Evolutionary conservation across 2,329 filamentous ascomycete species (phyloP), one percentile per base, ranked within the genome.

Genomic region (Sarocladium oryzae): DNA sequence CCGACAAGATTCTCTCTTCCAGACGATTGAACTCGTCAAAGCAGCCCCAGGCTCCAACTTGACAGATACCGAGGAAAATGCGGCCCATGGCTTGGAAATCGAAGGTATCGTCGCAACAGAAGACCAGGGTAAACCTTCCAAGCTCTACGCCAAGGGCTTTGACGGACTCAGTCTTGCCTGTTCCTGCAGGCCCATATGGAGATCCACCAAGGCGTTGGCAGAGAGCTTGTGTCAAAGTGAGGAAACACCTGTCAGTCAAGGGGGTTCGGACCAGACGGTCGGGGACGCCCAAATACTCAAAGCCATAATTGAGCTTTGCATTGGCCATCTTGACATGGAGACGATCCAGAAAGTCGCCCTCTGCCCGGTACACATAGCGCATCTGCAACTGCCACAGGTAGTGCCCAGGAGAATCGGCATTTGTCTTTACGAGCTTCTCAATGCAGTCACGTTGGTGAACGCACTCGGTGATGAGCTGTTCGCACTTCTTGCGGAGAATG

Each of bases 11-110:
- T 57, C 93, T 85, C 72, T 99, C 93, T 63, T 99, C 93, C 18
- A 99, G 77, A 79, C 93, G 88, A 70, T 99, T 99, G 77, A 99
- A 99, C 74, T 99, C 93, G 64, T 99, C 93, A 69, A 99, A 99
- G 75, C 93, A 99, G 62, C 95, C 95, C 93, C 93, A 99, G 4
- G 93, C 93, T 66, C 93, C 93, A 45, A 99, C 93, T 68, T 99
- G 93, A 67, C 95, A 99, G 56, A 99, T 95, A 78, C 93, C 93
- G 32, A 99, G 78, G 79, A 99, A 99, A 61, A 99, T 99, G 59
- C 93, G 89, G 13, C 95, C 95, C 93, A 99, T 99, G 49, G 93
- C 93, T 64, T 99, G 93, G 77, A 97, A 99, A 68, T 99, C 93
- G 62, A 99, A 99, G 0, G 93, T 99, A 69, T 99, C 93, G 65